Evolutionary conservation across 2,329 filamentous ascomycete species (phyloP).

Genomic region (Cryphonectria nitschkei): DNA sequence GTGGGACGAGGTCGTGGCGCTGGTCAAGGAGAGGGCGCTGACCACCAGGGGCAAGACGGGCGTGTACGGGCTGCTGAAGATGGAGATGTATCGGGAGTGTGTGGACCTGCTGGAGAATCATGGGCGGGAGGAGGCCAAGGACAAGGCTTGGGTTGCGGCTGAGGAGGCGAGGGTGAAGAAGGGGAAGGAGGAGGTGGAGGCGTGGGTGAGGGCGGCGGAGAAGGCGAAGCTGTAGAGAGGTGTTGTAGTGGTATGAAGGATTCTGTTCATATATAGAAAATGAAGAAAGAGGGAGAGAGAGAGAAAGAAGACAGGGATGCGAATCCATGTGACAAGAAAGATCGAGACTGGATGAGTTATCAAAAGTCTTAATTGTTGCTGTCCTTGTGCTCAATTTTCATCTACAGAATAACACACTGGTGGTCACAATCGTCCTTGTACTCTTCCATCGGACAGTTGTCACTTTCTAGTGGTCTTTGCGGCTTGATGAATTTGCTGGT

Average conservation of each 20-base stretch:
- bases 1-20: constrained; percentile 62
- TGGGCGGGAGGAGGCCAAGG: constrained; percentile 54
- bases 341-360: not conserved
- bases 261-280: too few species aligned
- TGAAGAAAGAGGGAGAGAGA: too few species aligned
- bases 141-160: constrained; percentile 44
- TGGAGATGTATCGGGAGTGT: constrained; percentile 74
- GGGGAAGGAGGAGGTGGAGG: constrained; percentile 50
- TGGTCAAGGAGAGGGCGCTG: constrained; percentile 64
- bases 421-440: not conserved
- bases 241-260: not conserved
- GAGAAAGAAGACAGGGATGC: too few species aligned
- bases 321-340: too few species aligned
- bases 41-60: constrained; percentile 64
- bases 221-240: constrained; percentile 45
- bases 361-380: not conserved
- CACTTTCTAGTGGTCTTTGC: constrained; percentile 6
- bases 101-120: constrained; percentile 59
- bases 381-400: not conserved
- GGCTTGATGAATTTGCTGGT: constrained; percentile 23
- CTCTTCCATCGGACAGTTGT: not conserved
- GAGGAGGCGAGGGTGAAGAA: constrained; percentile 49
- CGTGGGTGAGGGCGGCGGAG: constrained; percentile 50
- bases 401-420: constrained; percentile 4
- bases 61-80: constrained; percentile 73